phyloP scores from a whole-genome alignment of 352 stramenopile species.

The Globisporangium polare region DNA sequence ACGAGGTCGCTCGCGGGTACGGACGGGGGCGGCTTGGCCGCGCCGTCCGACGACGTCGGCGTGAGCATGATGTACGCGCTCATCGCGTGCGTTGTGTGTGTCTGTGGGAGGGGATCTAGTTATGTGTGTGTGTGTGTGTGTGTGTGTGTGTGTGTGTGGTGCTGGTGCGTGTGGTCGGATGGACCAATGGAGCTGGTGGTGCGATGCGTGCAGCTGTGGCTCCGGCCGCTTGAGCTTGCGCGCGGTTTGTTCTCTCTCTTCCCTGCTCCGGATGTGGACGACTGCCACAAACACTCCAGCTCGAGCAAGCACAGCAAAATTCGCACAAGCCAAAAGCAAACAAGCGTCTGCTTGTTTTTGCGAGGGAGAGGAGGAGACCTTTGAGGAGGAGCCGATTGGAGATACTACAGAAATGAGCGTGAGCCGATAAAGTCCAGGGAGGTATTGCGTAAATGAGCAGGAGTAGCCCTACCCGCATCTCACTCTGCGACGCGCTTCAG shows the following conservation, averaged over 20 bases:
- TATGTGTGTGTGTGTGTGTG: background rate
- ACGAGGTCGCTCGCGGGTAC: constrained; percentile 33
- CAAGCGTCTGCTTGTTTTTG: too few relatives aligned
- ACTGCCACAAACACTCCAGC: constrained; percentile 5
- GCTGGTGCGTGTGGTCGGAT: background rate
- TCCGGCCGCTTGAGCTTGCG: background rate
- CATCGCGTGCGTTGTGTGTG: constrained; percentile 5
- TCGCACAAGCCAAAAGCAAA: background rate
- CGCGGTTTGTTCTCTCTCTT: background rate
- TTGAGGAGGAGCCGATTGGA: too few relatives aligned
- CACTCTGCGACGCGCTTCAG: too few relatives aligned
- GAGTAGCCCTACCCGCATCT: too few relatives aligned
- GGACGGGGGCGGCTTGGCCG: constrained; percentile 14
- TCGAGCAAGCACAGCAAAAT: background rate
- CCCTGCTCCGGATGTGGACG: background rate
- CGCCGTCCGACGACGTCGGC: constrained; percentile 27
- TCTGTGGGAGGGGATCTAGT: background rate
- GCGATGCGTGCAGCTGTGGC: background rate
- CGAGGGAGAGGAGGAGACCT: too few relatives aligned
- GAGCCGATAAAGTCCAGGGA: too few relatives aligned
- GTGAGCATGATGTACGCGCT: constrained; percentile 54
- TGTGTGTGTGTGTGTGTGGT: background rate
- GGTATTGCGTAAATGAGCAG: too few relatives aligned
- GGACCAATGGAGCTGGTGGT: background rate
- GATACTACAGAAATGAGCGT: too few relatives aligned